A percentile compares a stretch with the other conserved stretches of the same genome.
Conservation (phyloP, 331 rosid genomes). For the Phaseolus coccineus region DNA sequence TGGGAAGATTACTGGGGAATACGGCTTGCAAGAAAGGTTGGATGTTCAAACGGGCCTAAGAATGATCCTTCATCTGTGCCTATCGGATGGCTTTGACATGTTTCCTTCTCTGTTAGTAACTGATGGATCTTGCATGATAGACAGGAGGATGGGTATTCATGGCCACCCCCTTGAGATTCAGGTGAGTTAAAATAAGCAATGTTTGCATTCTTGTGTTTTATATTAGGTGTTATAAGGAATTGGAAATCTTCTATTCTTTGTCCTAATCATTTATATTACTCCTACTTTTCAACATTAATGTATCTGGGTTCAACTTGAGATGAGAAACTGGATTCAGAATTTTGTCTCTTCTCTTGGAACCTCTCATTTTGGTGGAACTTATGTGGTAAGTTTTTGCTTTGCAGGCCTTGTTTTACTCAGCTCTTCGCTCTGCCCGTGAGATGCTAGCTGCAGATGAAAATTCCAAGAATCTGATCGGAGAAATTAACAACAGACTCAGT, state of each 20-base stretch:
- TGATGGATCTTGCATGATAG: constrained; percentile 99
- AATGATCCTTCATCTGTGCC: constrained; percentile 90
- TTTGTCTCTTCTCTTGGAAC: background rate
- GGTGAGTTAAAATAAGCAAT: constrained; percentile 56
- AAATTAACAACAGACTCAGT: constrained; percentile 87
- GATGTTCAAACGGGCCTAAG: constrained; percentile 93
- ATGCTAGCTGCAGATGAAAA: constrained; percentile 70
- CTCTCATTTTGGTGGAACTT: constrained; percentile 30
- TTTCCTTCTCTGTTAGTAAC: constrained; percentile 96
- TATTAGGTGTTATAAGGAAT: constrained; percentile 18
- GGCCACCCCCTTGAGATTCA: constrained; percentile 99
- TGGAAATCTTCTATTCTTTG: background rate
- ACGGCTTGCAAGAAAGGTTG: constrained; percentile 81
- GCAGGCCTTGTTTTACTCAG: constrained; percentile 94
- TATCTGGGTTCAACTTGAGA: background rate
- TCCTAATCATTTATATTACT: background rate
- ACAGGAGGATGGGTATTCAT: constrained; percentile 97
- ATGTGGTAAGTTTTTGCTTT: constrained; percentile 30
- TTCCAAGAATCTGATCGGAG: constrained; percentile 71
- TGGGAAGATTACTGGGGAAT: constrained; percentile 89
- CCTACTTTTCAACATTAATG: background rate
- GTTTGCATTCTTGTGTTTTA: constrained; percentile 5
- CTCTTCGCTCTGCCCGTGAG: constrained; percentile 89
- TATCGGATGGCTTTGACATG: constrained; percentile 95
- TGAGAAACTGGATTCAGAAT: background rate